Evolutionary conservation across 805 yeast genomes (phyloP).

Genomic region (Wickerhamiella siamensis): DNA sequence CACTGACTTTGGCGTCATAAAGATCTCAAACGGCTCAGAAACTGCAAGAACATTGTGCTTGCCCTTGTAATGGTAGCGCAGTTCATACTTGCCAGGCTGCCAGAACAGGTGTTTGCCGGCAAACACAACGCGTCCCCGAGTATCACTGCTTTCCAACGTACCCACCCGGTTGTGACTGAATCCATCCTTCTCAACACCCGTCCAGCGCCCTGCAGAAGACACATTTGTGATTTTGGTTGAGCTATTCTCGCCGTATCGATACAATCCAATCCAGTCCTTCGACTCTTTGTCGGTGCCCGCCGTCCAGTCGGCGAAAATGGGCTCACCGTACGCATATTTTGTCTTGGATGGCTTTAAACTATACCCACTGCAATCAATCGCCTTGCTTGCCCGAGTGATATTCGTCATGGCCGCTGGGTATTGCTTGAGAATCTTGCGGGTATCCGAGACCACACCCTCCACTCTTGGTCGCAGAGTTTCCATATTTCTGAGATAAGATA

Average conservation of each 20-base stretch:
- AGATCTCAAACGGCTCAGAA: conserved; percentile 53
- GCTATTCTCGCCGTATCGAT: conserved; percentile 46
- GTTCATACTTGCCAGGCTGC: conserved; percentile 60
- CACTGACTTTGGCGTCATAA: conserved; percentile 22
- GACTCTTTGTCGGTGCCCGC: conserved; percentile 30
- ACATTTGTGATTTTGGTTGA: conserved; percentile 12
- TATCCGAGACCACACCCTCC: conserved; percentile 19
- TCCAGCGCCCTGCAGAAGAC: conserved; percentile 11
- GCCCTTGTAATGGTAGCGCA: conserved; percentile 53
- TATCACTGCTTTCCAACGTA: conserved; percentile 5
- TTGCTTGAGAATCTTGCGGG: conserved; percentile 26
- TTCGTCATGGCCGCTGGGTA: conserved; percentile 25
- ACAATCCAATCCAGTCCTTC: conserved; percentile 67
- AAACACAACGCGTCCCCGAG: conserved; percentile 38
- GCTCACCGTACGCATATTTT: conserved; percentile 31
- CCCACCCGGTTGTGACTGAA: conserved; percentile 11
- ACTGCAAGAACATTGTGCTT: conserved; percentile 56
- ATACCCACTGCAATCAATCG: conserved; percentile 4
- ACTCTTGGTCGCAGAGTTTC: conserved; percentile 17
- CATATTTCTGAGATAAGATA: conserved; percentile 6
- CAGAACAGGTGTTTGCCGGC: conserved; percentile 36
- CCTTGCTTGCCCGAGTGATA: conserved; percentile 12
- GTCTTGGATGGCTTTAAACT: conserved; percentile 15
- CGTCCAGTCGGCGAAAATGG: conserved; percentile 41
- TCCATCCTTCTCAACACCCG: conserved; percentile 4